Base-by-base conservation (phyloP, 345 rosid genomes). In the Salix brachista region DNA sequence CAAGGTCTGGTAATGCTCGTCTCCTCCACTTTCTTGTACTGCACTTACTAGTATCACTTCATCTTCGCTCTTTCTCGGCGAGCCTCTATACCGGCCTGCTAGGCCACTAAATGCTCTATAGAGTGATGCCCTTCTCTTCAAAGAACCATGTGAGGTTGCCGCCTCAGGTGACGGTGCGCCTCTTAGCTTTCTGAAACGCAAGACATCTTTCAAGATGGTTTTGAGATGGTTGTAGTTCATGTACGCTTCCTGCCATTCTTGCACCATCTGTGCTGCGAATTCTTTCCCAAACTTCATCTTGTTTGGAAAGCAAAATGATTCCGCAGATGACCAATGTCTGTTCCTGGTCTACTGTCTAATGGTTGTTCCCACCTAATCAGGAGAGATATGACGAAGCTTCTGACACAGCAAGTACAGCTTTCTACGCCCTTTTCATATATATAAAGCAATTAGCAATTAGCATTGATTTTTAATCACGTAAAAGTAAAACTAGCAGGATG, bases 41-140 rank as follows among this genome's bases (percentile, higher is more conserved):
- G 87, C 69, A 68, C 82, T 83, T 16, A 92, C 84, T 1, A 92
- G 52, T 69, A 92, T 90, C 23, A 80, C 80, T 62, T 90, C 90
- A 39, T 92, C 96, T 32, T 91, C 96, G 12, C 79, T 77, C 62
- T 72, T 82, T 67, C 17, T 81, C 0, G 85, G 84, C n/a, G 88
- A 84, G 13, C 78, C 69, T 12, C 71, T 79, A 48, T 78, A 36
- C 67, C 82, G 17, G 77, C 61, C 83, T 2, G 90, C 87, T 9
- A 91, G 78, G 50, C 97, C 97, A 70, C 97, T 93, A n/a, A 91
- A 93, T 25, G 96, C 90, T 74, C 96, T 88, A 67, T 93, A 93
- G 12, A 89, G 61, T 16, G 92, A 78, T 0, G 54, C 77, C 78
- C 78, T 79, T 74, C 88, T 77, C 72, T 78, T 84, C 76, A 89